A percentile compares a stretch with the other conserved stretches of the same genome.
Conservation (phyloP, 2,329 filamentous ascomycete species). For the Ophiognomonia clavigignenti-juglandacearum region DNA sequence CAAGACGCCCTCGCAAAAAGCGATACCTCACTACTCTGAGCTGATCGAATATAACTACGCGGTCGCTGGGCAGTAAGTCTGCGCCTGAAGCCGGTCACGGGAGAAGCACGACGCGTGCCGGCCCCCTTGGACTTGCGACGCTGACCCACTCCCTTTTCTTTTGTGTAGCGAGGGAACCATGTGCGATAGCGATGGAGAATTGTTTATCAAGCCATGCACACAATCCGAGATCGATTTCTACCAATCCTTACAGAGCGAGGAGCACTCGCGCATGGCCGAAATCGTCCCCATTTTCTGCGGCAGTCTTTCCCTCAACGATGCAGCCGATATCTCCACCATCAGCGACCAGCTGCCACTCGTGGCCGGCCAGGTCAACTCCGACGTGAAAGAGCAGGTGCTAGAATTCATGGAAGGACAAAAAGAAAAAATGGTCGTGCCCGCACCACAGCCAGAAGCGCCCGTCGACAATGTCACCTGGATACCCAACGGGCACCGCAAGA, state of each 20-base stretch:
- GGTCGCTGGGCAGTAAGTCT: conserved; percentile 76
- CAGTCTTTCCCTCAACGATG: conserved; percentile 63
- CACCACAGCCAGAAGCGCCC: not conserved
- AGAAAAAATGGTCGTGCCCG: conserved; percentile 3
- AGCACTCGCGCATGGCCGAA: conserved; percentile 68
- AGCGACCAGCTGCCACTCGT: conserved; percentile 44
- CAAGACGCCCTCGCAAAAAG: conserved; percentile 21
- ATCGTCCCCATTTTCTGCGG: conserved; percentile 86
- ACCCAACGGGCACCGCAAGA: conserved; percentile 50
- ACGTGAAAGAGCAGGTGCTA: conserved; percentile 33
- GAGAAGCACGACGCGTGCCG: not conserved
- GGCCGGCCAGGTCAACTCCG: conserved; percentile 36
- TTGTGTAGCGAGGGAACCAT: conserved; percentile 90
- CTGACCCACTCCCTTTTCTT: conserved; percentile 19
- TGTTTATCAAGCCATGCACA: conserved; percentile 94
- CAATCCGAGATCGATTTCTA: conserved; percentile 85
- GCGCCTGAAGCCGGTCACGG: not conserved
- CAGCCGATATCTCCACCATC: conserved; percentile 40
- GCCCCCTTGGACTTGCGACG: not conserved
- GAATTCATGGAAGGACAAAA: conserved; percentile 15
- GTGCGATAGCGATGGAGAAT: conserved; percentile 73
- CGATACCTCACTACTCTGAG: conserved; percentile 53
- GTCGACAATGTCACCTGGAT: conserved; percentile 35
- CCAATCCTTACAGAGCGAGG: conserved; percentile 55
- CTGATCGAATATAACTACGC: conserved; percentile 68